Evolutionary conservation across 139 green algal species (phyloP).

Genomic region (Chlamydomonas sp.): DNA sequence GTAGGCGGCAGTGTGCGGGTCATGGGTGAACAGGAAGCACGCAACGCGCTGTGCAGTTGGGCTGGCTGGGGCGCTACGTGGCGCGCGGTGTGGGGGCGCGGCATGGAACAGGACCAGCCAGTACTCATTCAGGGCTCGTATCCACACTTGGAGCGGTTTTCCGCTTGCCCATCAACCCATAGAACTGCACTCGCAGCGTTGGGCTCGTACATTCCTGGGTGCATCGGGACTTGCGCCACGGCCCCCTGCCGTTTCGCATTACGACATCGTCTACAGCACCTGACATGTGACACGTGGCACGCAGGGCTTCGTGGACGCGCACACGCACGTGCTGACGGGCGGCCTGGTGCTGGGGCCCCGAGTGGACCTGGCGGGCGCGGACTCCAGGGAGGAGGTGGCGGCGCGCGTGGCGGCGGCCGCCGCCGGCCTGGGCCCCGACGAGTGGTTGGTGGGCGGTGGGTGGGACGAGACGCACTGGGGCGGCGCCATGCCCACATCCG

Average conservation of each 20-base stretch:
- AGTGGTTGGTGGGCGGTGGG: conserved; percentile 67
- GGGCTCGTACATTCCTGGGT: no score
- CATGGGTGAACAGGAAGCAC: no score
- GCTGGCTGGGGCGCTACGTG: no score
- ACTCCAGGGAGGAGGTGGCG: conserved; percentile 36
- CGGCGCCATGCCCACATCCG: conserved; percentile 40
- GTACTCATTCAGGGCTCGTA: no score
- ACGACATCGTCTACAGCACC: neutral
- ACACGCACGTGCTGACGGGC: conserved; percentile 74
- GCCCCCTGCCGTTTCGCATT: neutral
- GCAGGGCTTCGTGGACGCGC: conserved; percentile 74
- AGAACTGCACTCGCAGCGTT: no score
- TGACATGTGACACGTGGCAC: neutral
- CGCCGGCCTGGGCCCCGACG: neutral
- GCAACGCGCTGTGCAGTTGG: no score
- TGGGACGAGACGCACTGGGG: conserved; percentile 72
- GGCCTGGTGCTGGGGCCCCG: conserved; percentile 56
- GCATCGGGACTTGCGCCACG: neutral
- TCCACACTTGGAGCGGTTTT: no score
- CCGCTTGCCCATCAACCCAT: no score
- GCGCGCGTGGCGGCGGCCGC: conserved; percentile 3
- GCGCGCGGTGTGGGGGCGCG: no score
- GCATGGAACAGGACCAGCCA: no score
- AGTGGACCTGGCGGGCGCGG: conserved; percentile 55
- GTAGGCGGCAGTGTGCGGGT: no score